Percentiles rank a stretch among this genome's conserved stretches.
phyloP scores from a whole-genome alignment of 2,329 filamentous ascomycete species.

The Camillea tinctor region DNA sequence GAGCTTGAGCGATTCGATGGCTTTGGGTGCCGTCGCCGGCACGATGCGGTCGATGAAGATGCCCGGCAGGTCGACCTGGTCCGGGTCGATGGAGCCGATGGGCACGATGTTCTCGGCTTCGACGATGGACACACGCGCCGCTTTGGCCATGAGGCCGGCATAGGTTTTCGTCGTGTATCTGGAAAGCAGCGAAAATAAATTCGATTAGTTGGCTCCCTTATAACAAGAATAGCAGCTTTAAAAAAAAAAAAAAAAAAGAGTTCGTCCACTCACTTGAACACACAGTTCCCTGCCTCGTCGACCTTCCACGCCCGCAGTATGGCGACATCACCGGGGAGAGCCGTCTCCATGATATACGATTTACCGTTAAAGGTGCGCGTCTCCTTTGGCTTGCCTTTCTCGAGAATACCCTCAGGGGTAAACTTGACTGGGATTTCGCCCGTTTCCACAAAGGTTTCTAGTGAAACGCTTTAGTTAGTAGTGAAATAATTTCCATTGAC shows the following conservation, averaged over 20 bases:
- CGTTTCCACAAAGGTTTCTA: conserved; percentile 64
- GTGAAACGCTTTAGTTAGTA: conserved; percentile 10
- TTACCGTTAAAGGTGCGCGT: conserved; percentile 71
- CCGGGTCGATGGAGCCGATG: conserved; percentile 68
- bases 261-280: conserved; percentile 59
- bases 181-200: conserved; percentile 1
- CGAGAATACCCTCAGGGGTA: conserved; percentile 57
- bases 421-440: conserved; percentile 67
- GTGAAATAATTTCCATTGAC: neutral
- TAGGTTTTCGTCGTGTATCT: conserved; percentile 74
- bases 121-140: conserved; percentile 73
- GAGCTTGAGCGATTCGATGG: conserved; percentile 67
- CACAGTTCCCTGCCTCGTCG: conserved; percentile 74
- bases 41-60: conserved; percentile 84
- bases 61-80: conserved; percentile 74
- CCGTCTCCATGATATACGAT: conserved; percentile 74
- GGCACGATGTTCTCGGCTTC: conserved; percentile 84
- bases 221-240: too few relatives aligned
- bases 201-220: neutral
- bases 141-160: conserved; percentile 76
- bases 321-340: conserved; percentile 72
- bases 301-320: conserved; percentile 76
- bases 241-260: too few relatives aligned
- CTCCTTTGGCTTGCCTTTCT: conserved; percentile 66
- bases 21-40: conserved; percentile 67